Evolutionary conservation across 2,329 filamentous ascomycete species (phyloP).

Genomic region (Blastomyces gilchristii): DNA sequence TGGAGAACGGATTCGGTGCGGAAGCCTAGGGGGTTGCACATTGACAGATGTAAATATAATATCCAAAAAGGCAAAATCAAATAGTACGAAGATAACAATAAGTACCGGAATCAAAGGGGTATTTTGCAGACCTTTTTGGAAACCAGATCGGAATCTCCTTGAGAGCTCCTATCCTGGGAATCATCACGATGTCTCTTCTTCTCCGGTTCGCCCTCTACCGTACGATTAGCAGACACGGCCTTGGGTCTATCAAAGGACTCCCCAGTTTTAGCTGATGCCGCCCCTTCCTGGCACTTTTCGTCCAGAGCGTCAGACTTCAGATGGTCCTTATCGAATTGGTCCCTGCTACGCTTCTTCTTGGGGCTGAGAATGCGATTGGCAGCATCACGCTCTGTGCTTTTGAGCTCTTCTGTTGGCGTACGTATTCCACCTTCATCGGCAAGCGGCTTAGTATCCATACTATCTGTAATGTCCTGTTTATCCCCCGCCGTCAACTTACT

Average conservation of each 20-base stretch:
- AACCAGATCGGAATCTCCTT: constrained; percentile 14
- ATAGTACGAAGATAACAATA: neutral
- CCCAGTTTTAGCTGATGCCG: constrained; percentile 3
- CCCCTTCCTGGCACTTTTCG: constrained; percentile 12
- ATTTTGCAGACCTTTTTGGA: constrained; percentile 19
- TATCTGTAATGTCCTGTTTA: neutral
- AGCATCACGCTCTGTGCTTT: constrained; percentile 15
- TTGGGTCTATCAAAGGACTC: constrained; percentile 8
- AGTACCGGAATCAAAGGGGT: neutral
- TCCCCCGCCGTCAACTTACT: constrained; percentile 1
- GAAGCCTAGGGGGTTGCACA: constrained; percentile 18
- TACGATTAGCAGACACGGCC: constrained; percentile 7
- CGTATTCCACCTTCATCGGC: constrained; percentile 10
- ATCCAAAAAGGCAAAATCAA: neutral
- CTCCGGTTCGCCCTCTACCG: constrained; percentile 29
- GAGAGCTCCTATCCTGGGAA: constrained; percentile 28
- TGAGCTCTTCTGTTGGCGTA: constrained; percentile 13
- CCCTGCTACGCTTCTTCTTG: constrained; percentile 37
- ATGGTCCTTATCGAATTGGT: constrained; percentile 33
- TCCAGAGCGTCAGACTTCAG: constrained; percentile 16
- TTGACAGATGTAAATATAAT: constrained; percentile 1
- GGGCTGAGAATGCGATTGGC: constrained; percentile 24
- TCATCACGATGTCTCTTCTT: constrained; percentile 36
- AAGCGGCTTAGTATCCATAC: neutral
- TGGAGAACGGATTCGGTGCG: constrained; percentile 33